Evolutionary conservation across 805 yeast genomes (phyloP), one percentile per base, ranked within the genome.

Genomic region (Candida maltosa): DNA sequence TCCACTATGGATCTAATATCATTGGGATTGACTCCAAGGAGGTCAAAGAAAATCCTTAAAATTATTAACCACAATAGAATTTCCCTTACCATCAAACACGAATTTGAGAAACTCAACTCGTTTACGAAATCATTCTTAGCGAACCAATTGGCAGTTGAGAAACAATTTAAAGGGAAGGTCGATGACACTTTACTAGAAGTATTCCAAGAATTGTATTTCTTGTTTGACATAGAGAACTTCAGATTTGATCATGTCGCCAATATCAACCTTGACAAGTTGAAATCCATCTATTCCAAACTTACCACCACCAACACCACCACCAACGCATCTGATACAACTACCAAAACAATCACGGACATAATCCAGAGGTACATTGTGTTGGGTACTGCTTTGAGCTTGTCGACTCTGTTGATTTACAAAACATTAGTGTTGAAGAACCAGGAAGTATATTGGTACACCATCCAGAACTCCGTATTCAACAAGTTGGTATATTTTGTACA

Each of bases 401-500:
- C 71, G 25, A 62, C 59, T 36, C 38, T 54, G 9, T 41, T 64
- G 18, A 60, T 67, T 23, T 57, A 51, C 39, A 55, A 61, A 36
- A 62, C 69, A 1, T 43, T 67, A 16, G 37, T 48, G 12, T 47
- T 58, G 27, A 61, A 63, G 36, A 48, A 52, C 22, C 58, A 66
- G 31, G 40, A 58, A 40, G 46, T 50, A 4, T 67, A 65, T 41
- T 67, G 72, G 72, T 46, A 50, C 9, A 48, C 45, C 9, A 32
- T 67, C 26, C 45, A 45, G 21, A 37, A 44, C 21, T 60, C 67
- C 5, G 29, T 47, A 6, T 34, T 45, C 29, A 40, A 46, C 28
- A 64, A 62, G 39, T 18, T 50, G 17, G 30, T 58, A 9, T 67
- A 61, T 43, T 58, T 59, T 7, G 39, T 65, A 2, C 72, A 67